Evolutionary conservation across 225 moss, liverwort and hornwort genomes (phyloP).

Genomic region (Bryum argenteum): DNA sequence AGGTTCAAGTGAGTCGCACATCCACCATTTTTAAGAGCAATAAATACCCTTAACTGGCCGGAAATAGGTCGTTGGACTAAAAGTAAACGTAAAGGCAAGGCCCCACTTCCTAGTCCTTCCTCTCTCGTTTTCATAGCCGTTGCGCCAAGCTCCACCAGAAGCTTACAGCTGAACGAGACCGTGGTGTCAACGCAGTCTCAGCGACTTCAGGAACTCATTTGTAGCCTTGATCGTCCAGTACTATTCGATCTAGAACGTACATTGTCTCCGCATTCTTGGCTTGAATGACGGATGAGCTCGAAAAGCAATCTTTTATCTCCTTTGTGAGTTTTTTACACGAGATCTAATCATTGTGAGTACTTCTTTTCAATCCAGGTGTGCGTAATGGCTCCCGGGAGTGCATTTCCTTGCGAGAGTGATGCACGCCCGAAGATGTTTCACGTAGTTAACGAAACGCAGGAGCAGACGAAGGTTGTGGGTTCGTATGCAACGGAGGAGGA

Average conservation of each 20-base stretch:
- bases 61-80: no score
- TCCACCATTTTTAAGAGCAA: no score
- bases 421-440: neutral
- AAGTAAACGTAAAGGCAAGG: no score
- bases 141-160: neutral
- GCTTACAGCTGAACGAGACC: neutral
- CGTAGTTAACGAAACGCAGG: slow-evolving; percentile 13
- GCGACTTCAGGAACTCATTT: neutral
- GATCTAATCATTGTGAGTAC: neutral
- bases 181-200: neutral
- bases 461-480: slow-evolving; percentile 16
- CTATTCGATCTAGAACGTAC: no score
- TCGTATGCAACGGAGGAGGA: slow-evolving; percentile 17
- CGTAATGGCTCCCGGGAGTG: slow-evolving; percentile 20
- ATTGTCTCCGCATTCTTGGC: neutral
- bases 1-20: no score
- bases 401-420: neutral
- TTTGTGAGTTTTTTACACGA: neutral
- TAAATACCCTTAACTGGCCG: no score
- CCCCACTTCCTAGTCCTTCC: neutral
- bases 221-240: neutral
- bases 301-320: neutral
- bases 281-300: neutral
- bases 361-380: neutral
- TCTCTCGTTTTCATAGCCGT: neutral